Percentiles rank a stretch among this genome's conserved stretches.
These are phyloP conservation scores for Diplodia corticola DNA, from an alignment of 2,329 filamentous ascomycete genomes.

Conservation along the genomic window DNA sequence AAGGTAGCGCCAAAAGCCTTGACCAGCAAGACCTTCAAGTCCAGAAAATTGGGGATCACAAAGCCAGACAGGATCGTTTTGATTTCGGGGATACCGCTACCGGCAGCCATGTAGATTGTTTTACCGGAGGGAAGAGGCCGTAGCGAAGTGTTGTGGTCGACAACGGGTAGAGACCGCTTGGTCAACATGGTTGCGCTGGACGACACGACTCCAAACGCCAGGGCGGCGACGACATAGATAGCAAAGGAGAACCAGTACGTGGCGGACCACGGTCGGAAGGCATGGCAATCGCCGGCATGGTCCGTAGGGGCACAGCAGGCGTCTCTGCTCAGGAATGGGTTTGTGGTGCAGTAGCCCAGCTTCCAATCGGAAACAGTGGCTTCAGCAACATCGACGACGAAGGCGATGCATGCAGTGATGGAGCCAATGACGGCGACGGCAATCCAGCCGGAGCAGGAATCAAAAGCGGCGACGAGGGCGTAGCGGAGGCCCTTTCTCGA, in stretches of 20 bases:
- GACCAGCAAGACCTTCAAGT: constrained; percentile 55
- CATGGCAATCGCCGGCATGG: constrained; percentile 36
- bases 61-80: constrained; percentile 64
- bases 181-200: constrained; percentile 53
- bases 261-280: constrained; percentile 48
- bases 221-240: constrained; percentile 52
- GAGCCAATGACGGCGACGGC: constrained; percentile 56
- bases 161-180: constrained; percentile 50
- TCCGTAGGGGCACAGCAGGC: constrained; percentile 49
- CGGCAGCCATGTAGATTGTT: constrained; percentile 60
- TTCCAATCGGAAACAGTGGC: constrained; percentile 60
- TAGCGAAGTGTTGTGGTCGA: constrained; percentile 31
- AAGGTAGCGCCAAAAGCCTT: constrained; percentile 61
- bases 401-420: constrained; percentile 58
- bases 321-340: constrained; percentile 50
- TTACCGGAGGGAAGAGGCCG: constrained; percentile 43
- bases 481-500: constrained; percentile 46
- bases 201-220: constrained; percentile 53
- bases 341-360: constrained; percentile 54
- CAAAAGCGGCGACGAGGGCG: constrained; percentile 45
- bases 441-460: constrained; percentile 58
- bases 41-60: constrained; percentile 59
- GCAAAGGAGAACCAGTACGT: constrained; percentile 47
- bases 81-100: constrained; percentile 62
- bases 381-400: constrained; percentile 56